Conservation (phyloP, 768 basidiomycete genomes). For the Pleurotus sapidus region DNA sequence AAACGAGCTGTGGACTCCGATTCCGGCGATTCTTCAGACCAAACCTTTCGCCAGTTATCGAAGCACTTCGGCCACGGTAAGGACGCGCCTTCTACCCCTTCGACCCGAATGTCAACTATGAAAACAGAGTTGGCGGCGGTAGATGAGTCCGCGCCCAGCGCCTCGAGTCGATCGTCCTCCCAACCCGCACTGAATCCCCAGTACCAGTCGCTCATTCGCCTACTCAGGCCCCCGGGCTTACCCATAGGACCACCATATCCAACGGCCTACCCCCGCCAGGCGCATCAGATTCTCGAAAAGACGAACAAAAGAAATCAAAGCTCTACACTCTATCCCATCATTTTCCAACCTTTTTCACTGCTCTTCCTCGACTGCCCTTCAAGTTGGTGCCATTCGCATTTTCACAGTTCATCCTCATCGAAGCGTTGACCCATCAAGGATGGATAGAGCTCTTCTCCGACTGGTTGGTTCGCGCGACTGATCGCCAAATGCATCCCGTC, state of each 20-base stretch:
- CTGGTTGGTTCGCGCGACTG: conserved; percentile 46
- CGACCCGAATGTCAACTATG: background rate
- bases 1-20: conserved; percentile 10
- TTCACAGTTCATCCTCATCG: conserved; percentile 92
- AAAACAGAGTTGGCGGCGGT: background rate
- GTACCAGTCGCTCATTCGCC: background rate
- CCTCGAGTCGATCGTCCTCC: background rate
- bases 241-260: background rate
- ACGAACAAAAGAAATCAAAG: background rate
- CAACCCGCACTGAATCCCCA: background rate
- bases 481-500: conserved; percentile 28
- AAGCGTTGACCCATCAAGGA: conserved; percentile 74
- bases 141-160: background rate
- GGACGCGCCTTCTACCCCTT: background rate
- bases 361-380: conserved; percentile 71
- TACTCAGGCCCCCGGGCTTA: too few relatives aligned
- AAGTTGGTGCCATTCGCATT: conserved; percentile 89
- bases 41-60: conserved; percentile 12
- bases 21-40: conserved; percentile 9
- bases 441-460: conserved; percentile 84
- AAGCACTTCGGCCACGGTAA: conserved; percentile 8
- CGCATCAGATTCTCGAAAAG: background rate
- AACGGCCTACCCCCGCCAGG: background rate
- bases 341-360: conserved; percentile 73
- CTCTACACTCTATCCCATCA: conserved; percentile 22